Conservation (phyloP, 164 flowering plant genomes). For the Saururus chinensis region DNA sequence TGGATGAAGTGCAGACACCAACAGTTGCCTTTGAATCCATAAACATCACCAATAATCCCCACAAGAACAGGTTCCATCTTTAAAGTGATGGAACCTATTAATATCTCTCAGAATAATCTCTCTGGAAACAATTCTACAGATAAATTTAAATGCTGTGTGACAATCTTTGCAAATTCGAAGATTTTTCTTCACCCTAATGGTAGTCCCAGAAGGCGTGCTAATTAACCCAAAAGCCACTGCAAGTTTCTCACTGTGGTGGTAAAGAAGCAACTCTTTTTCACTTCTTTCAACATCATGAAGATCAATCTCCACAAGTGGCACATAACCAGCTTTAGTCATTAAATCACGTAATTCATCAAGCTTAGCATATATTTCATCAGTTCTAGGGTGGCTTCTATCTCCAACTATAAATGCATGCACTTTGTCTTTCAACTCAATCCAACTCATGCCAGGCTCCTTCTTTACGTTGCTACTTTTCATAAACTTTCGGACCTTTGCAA, state of each 20-base stretch:
- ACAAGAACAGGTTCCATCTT: slow-evolving; percentile 14
- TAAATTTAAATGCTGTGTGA: slow-evolving; percentile 14
- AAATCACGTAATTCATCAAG: slow-evolving; percentile 12
- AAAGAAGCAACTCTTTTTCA: slow-evolving; percentile 15
- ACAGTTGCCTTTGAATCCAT: no score
- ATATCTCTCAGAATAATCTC: slow-evolving; percentile 16
- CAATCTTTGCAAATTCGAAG: slow-evolving; percentile 14
- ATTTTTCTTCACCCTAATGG: slow-evolving; percentile 16
- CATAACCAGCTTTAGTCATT: slow-evolving; percentile 12
- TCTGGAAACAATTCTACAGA: slow-evolving; percentile 15
- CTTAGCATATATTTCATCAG: slow-evolving; percentile 13
- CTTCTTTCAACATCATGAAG: slow-evolving; percentile 14
- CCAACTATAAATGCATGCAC: slow-evolving; percentile 19
- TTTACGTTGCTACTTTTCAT: slow-evolving; percentile 14
- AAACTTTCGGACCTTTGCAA: slow-evolving; percentile 9
- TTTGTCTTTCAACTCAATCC: slow-evolving; percentile 15
- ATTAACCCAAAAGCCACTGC: slow-evolving; percentile 16
- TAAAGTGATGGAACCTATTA: slow-evolving; percentile 16
- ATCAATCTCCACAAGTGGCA: slow-evolving; percentile 13
- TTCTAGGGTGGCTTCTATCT: slow-evolving; percentile 13
- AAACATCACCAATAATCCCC: slow-evolving; percentile 13
- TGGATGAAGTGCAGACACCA: no score
- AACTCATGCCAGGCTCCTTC: slow-evolving; percentile 16
- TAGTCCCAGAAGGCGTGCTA: slow-evolving; percentile 12
- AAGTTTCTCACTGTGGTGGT: slow-evolving; percentile 16